These are phyloP conservation scores for Iberis pinnata DNA, from an alignment of 345 rosid genomes.

Conservation along the genomic window DNA sequence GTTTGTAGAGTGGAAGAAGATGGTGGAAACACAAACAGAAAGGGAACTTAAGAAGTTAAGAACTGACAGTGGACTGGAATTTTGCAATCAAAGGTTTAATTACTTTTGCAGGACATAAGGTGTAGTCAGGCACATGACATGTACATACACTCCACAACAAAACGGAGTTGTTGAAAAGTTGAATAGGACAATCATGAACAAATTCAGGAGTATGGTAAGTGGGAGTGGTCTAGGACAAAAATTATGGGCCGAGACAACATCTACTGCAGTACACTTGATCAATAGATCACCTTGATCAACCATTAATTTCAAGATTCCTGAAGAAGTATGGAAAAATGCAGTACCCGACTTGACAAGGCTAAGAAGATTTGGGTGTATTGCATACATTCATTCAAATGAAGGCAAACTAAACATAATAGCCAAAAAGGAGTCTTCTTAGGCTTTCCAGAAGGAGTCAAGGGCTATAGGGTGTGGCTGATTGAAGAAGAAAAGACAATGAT, in stretches of 20 bases:
- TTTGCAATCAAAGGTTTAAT: neutral
- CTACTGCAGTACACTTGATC: neutral
- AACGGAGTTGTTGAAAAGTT: neutral
- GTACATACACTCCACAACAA: neutral
- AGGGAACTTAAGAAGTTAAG: neutral
- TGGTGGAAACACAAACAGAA: neutral
- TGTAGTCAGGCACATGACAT: neutral
- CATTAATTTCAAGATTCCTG: neutral
- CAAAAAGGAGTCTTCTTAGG: neutral
- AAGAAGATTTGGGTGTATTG: neutral
- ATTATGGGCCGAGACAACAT: neutral
- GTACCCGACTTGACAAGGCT: neutral
- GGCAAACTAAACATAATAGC: neutral
- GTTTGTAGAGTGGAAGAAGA: neutral
- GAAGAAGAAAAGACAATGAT: neutral
- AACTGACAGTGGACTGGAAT: neutral
- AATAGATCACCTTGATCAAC: neutral
- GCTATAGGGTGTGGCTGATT: neutral
- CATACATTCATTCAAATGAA: neutral
- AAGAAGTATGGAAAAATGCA: neutral
- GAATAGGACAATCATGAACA: neutral
- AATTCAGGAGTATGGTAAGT: neutral
- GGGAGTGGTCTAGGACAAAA: neutral
- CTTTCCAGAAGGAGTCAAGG: neutral
- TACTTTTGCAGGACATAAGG: neutral